These are phyloP conservation scores for Cordyceps militaris DNA, from an alignment of 2,329 filamentous ascomycete species.

Conservation along the genomic window DNA sequence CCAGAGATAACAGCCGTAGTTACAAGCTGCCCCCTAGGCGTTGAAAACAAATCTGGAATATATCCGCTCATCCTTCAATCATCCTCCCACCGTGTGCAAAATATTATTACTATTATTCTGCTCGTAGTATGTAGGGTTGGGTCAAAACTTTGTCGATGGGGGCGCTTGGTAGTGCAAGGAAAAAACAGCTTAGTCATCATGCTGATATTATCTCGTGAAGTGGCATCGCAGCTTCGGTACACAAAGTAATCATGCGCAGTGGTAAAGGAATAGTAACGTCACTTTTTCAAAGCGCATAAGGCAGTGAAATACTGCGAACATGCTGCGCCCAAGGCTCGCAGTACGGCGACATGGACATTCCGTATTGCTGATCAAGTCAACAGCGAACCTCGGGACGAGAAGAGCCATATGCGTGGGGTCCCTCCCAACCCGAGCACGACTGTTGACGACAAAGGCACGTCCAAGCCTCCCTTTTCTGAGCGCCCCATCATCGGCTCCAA, in stretches of 20 bases:
- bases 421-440: slow-evolving; percentile 23
- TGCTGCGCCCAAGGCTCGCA: slow-evolving; percentile 33
- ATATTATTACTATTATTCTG: neutral
- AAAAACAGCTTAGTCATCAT: slow-evolving; percentile 14
- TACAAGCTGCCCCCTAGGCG: slow-evolving; percentile 53
- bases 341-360: slow-evolving; percentile 25
- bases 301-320: neutral
- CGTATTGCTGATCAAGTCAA: slow-evolving; percentile 15
- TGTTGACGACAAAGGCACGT: slow-evolving; percentile 25
- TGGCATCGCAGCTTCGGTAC: neutral
- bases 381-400: neutral
- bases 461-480: slow-evolving; percentile 42
- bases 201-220: neutral
- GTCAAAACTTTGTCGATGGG: neutral
- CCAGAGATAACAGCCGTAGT: slow-evolving; percentile 63
- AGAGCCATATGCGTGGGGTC: slow-evolving; percentile 18
- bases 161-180: neutral
- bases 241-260: neutral
- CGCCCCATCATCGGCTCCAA: slow-evolving; percentile 40
- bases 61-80: slow-evolving; percentile 35
- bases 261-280: neutral
- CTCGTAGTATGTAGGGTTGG: neutral
- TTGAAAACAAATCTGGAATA: slow-evolving; percentile 36
- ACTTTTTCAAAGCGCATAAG: neutral
- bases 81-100: slow-evolving; percentile 9